These are phyloP conservation scores for Aquilaria malaccensis DNA, from an alignment of 345 rosid genomes.

Conservation along the genomic window DNA sequence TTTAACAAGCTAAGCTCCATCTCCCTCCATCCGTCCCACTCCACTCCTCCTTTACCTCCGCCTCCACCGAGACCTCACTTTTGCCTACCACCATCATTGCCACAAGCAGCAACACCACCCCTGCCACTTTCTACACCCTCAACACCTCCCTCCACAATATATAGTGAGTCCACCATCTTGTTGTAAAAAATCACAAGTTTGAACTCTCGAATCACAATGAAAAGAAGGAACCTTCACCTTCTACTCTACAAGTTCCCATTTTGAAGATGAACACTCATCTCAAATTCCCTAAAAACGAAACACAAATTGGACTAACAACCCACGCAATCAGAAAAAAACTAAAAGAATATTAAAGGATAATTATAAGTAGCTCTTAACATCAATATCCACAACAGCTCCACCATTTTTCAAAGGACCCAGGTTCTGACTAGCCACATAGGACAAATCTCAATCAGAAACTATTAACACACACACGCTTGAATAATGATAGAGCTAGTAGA, in stretches of 20 bases:
- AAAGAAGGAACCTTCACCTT: constrained; percentile 84
- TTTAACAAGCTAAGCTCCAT: no score
- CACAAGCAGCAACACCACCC: no score
- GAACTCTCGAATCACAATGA: constrained; percentile 78
- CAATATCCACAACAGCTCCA: constrained; percentile 79
- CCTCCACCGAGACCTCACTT: no score
- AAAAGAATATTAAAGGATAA: neutral
- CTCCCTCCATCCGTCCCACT: no score
- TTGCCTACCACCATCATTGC: no score
- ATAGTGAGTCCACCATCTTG: no score
- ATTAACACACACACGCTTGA: neutral
- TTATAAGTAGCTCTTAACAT: constrained; percentile 56
- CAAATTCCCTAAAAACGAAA: constrained; percentile 1
- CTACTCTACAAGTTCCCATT: constrained; percentile 58
- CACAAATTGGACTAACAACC: neutral
- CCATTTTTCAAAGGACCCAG: constrained; percentile 77
- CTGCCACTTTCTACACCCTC: no score
- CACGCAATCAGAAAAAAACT: neutral
- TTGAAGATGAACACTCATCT: neutral
- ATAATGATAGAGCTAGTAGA: neutral
- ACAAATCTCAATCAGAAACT: constrained; percentile 3
- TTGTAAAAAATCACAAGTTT: constrained; percentile 28
- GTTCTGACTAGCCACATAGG: constrained; percentile 88
- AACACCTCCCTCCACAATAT: no score
- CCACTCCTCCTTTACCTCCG: no score